Evolutionary conservation across 2,329 filamentous ascomycete genomes (phyloP), one percentile per base, ranked within the genome.

Genomic region (Colletotrichum spinosum): DNA sequence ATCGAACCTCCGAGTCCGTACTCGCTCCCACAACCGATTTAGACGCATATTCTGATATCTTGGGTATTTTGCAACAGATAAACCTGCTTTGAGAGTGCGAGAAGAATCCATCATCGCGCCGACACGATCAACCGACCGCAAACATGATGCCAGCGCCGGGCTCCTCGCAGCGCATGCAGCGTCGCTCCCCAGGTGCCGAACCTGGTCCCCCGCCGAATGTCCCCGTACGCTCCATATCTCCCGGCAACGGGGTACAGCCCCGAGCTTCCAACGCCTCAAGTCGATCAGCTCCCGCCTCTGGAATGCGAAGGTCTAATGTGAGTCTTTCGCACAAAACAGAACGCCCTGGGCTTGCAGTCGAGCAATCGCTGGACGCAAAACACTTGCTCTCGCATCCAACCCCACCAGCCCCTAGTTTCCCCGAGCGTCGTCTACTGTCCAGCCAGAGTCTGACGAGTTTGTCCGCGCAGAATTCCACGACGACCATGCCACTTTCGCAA

Each of bases 401-500:
- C 46, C 39, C 38, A 34, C 38, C 45, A 55, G n/a, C n/a, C 35
- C 41, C 35, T 44, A 53, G 41, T 44, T 52, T 35, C 15, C 53
- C 33, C 41, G 33, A 17, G 25, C 25, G 25, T 25, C 25, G 25
- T 25, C 25, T 25, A 25, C 13, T 33, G 4, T 46, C 10, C 8
- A 46, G 11, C 15, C 42, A 38, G 53, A 25, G 33, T 35, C 59
- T 68, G 45, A 67, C 50, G 46, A 67, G 35, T 2, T 25, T 25
- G 65, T 56, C 35, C 69, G 70, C n/a, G 13, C 25, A 68, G 67
- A 67, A 67, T 49, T 68, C 68, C 54, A 69, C 54, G 83, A 88
- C 79, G 83, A 92, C 83, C 84, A 93, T 87, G 73, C 86, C 86
- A 71, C 86, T 99, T 70, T 97, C 95, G 56, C 95, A 97, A 78